Base-by-base conservation (phyloP, 257 asterid species). In the Jacaranda copaia region DNA sequence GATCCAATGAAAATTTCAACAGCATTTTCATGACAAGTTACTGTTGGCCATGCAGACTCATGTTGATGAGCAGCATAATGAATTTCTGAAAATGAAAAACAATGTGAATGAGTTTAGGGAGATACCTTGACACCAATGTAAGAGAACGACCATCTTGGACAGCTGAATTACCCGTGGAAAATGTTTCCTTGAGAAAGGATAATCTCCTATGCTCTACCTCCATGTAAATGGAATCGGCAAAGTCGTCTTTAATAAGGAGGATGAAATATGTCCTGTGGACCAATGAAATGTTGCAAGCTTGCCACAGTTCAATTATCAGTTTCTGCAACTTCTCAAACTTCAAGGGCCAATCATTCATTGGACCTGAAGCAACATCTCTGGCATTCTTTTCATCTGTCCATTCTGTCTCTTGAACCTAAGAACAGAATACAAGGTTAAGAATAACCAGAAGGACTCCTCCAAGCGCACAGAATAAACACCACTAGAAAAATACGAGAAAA, bases 201-300 rank as follows among this genome's bases (percentile, higher is more conserved):
- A 91, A 77, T 72, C 95, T 88, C 78, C 93, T 80, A 53, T 85
- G 85, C 75, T 89, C 97, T 5, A 89, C 97, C 85, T 89, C 97
- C 91, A 91, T 77, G 72, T 88, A 91, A 46, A 91, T 88, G 81
- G 93, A 88, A 78, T 91, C 93, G 38, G 84, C 48, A 18, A 79
- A 78, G 74, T 88, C 93, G 13, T 85, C 92, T 83, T 88, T 90
- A 52, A 91, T 84, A 6, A 91, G 92, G 81, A 91, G 86, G 85
- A 88, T 46, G 81, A 91, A 91, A 77, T 88, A 91, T 39, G 97
- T 88, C 80, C 97, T 66, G 78, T 89, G 97, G 62, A 88, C 86
- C 75, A 91, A 72, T 8, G 95, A 83, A 15, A 91, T 88, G 75
- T 86, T 84, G 86, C 95, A 89, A 71, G 83, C 70, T 68, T 89